phyloP scores from a whole-genome alignment of 257 asterid genomes.

The Solanum sitiens region DNA sequence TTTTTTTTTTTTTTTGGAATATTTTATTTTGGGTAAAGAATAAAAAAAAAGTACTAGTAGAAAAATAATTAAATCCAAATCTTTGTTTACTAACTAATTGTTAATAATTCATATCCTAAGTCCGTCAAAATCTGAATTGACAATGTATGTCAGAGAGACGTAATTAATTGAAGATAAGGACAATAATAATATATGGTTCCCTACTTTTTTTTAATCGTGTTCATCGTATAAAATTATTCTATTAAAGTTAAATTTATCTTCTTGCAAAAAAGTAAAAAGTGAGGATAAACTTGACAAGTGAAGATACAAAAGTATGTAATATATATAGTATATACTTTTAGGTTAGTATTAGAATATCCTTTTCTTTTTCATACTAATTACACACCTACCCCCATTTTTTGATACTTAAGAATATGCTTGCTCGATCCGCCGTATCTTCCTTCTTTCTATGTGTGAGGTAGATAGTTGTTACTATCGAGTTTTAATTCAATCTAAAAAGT shows the following conservation, averaged over 20 bases:
- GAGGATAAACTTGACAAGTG: background rate
- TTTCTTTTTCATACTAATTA: too few relatives aligned
- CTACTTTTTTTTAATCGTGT: background rate
- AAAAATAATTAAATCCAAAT: background rate
- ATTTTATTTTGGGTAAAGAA: background rate
- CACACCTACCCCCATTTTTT: background rate
- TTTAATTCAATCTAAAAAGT: background rate
- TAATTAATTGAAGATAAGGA: background rate
- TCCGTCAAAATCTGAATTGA: too few relatives aligned
- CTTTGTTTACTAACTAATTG: background rate
- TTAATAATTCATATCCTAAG: background rate
- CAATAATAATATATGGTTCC: background rate
- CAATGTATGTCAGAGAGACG: background rate
- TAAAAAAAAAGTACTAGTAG: background rate
- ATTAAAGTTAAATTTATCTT: background rate
- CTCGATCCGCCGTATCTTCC: background rate
- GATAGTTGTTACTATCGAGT: fast-evolving
- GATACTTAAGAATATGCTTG: background rate
- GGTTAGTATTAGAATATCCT: background rate
- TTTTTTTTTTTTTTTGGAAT: background rate
- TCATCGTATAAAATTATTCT: too few relatives aligned
- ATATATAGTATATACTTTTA: background rate
- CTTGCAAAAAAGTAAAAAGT: background rate
- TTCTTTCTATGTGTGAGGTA: background rate
- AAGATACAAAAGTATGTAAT: background rate